phyloP scores from a whole-genome alignment of 2,329 filamentous ascomycete species.

The Whalleya microplaca region DNA sequence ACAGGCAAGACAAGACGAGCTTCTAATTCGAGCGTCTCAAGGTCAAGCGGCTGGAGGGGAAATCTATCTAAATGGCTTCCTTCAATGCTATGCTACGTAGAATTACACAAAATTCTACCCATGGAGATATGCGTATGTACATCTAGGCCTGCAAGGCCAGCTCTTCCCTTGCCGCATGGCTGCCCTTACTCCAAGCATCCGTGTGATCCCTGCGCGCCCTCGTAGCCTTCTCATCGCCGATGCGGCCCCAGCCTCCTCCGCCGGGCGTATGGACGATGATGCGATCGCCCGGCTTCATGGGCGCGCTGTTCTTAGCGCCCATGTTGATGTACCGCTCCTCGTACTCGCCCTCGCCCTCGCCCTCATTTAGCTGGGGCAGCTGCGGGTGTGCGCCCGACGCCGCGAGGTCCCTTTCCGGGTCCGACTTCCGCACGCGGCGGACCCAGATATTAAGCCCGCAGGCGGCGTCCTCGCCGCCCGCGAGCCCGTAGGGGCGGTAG shows the following conservation, averaged over 20 bases:
- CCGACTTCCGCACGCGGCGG: constrained; percentile 65
- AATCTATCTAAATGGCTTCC: too few species aligned
- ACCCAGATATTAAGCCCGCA: constrained; percentile 90
- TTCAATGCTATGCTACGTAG: background rate
- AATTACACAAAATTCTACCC: background rate
- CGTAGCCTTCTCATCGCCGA: constrained; percentile 59
- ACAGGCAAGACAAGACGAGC: too few species aligned
- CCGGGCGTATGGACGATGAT: constrained; percentile 80
- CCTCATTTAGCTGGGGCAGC: constrained; percentile 27
- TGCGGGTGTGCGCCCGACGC: constrained; percentile 19
- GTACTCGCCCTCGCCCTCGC: constrained; percentile 46
- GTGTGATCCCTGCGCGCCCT: constrained; percentile 57
- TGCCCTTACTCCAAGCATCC: constrained; percentile 58
- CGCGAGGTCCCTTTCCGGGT: constrained; percentile 46
- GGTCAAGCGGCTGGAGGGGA: too few species aligned
- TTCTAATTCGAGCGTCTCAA: too few species aligned
- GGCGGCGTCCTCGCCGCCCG: constrained; percentile 77
- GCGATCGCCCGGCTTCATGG: constrained; percentile 75
- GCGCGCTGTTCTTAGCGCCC: constrained; percentile 78
- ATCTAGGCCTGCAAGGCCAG: constrained; percentile 55
- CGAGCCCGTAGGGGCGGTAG: constrained; percentile 77
- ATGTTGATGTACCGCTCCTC: constrained; percentile 70
- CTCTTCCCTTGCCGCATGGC: constrained; percentile 60
- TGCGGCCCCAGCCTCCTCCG: constrained; percentile 74
- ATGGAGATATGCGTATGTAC: background rate